Evolutionary conservation across 2,329 filamentous ascomycete genomes (phyloP), one percentile per base, ranked within the genome.

Genomic region (Penicillium hesseltinei): DNA sequence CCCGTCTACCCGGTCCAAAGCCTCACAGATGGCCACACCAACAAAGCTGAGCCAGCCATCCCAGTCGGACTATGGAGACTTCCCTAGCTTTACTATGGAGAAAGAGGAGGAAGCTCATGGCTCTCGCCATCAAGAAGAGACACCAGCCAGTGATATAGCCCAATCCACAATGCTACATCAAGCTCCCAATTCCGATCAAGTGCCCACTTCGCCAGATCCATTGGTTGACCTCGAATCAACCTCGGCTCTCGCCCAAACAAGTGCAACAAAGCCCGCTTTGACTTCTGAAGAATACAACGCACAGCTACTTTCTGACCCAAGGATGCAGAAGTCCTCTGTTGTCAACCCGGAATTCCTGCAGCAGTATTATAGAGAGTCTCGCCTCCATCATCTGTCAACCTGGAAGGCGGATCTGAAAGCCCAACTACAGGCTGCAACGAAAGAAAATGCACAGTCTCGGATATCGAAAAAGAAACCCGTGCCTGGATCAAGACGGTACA

Each of bases 401-500:
- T 97, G 94, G 95, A 99, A 97, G 78, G 90, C 93, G 1, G 90
- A 96, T 58, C 78, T 99, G 4, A 99, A 97, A 73, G 88, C 91
- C 0, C 87, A 89, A 66, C 87, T 99, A 70, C 93, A 97, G 74
- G 86, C 83, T 8, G 78, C 96, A 54, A 88, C 92, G 9, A 83
- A 84, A 1, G 89, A 95, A 64, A 91, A 88, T 68, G 73, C 71
- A 10, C 66, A 71, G 75, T 77, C 72, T 21, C 70, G 71, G 75
- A 82, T 71, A 66, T 71, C 62, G 6, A 78, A 64, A 80, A 78
- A 78, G 56, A 82, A 87, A 66, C 80, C 81, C 42, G 80, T 81
- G 27, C 79, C 83, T 13, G 89, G 88, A 0, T 77, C 86, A 3
- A 82, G 92, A 59, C 80, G 89, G 50, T 99, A 97, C 67, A 83